Evolutionary conservation across 768 basidiomycete species (phyloP), one percentile per base, ranked within the genome.

Genomic region (Tulasnella sp.): DNA sequence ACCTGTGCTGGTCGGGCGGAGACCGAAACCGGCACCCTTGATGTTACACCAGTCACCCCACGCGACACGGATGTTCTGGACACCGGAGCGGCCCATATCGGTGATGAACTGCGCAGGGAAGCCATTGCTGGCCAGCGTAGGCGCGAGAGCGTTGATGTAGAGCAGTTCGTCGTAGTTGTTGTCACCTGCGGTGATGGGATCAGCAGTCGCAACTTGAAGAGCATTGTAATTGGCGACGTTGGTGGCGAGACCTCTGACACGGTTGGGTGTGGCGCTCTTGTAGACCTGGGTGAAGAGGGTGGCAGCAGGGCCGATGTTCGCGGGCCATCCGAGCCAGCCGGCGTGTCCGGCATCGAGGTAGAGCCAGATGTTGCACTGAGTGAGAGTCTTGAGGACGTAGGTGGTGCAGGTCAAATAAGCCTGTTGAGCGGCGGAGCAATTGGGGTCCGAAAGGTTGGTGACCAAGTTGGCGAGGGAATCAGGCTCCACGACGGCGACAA

Each of bases 391-490:
- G 29, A 73, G 68, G 4, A 70, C 70, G 51, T 68, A 68, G 2
- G 66, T 56, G 30, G 68, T 63, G 19, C 41, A 53, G 4, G 56
- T 43, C n/a, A 62, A 42, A 63, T 81, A 81, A 15, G 78, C 75
- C 31, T 70, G 68, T 64, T 79, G 72, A 19, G 81, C 82, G 62
- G 73, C 73, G 48, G 74, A 65, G 68, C 81, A 82, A 67, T 82
- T 80, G 38, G 70, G 63, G 34, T 81, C 78, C 69, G 69, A 80
- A 68, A 82, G 64, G 76, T 83, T 84, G 67, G 81, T 83, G 65
- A 84, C 82, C 65, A 84, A 66, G 73, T 83, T 83, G 60, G 81
- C 82, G 48, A 84, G 71, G 43, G 81, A 81, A 68, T 83, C 82
- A 62, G 82, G 81, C 68, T 83, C 82, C 55, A 82, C 76, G 67